Conservation (phyloP, 257 asterid genomes). For the Vinca minor region DNA sequence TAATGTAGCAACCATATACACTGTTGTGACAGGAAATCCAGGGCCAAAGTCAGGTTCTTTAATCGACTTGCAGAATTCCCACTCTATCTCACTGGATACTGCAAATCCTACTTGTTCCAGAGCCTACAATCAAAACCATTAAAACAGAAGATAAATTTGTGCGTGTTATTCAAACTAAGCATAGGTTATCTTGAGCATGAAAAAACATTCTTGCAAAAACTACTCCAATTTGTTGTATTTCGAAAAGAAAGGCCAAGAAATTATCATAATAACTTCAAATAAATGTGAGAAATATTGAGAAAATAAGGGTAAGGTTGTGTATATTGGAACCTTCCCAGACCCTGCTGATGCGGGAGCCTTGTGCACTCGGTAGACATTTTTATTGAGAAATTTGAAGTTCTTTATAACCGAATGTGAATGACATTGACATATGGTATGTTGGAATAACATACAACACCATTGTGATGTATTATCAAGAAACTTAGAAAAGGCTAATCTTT, state of each 20-base stretch:
- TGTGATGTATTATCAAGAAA: no score
- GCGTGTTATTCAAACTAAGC: not conserved
- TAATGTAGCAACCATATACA: conserved; percentile 45
- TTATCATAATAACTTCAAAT: not conserved
- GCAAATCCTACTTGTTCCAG: conserved; percentile 43
- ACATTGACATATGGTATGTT: no score
- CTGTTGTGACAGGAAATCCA: conserved; percentile 47
- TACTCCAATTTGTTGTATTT: not conserved
- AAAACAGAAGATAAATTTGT: conserved; percentile 1
- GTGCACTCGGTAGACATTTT: no score
- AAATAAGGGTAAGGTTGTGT: no score
- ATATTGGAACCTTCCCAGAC: no score
- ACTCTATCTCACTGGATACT: conserved; percentile 31
- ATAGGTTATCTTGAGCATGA: not conserved
- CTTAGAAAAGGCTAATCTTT: no score
- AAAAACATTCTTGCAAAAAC: not conserved
- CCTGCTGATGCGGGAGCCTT: no score
- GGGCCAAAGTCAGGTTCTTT: conserved; percentile 96
- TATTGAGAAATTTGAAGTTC: no score
- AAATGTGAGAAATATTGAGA: no score
- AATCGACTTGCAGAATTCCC: conserved; percentile 50
- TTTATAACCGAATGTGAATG: no score
- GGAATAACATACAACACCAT: no score
- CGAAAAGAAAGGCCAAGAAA: not conserved
- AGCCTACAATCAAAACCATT: conserved; percentile 41